These are phyloP conservation scores for Ophiostoma perfectum DNA, from an alignment of 2,329 filamentous ascomycete species.

Conservation along the genomic window DNA sequence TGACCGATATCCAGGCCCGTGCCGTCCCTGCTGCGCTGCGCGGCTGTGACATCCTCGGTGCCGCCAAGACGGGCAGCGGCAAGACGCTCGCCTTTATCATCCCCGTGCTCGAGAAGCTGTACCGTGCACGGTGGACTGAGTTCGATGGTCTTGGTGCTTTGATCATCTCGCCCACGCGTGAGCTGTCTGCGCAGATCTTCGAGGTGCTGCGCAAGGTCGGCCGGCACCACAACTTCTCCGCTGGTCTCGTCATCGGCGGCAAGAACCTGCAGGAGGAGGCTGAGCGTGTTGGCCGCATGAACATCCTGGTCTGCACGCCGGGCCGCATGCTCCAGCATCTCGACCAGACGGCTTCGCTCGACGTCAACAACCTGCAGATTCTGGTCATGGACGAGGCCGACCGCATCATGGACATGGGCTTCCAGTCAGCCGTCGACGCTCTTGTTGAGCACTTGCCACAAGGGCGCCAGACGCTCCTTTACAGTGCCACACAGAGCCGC, in stretches of 20 bases:
- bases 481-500: slow-evolving; percentile 94
- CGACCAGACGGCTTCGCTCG: slow-evolving; percentile 85
- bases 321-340: slow-evolving; percentile 93
- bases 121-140: slow-evolving; percentile 83
- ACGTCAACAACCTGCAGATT: slow-evolving; percentile 85
- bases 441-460: slow-evolving; percentile 86
- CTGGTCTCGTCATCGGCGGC: slow-evolving; percentile 87
- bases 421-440: slow-evolving; percentile 83
- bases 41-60: slow-evolving; percentile 81
- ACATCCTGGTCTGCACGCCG: slow-evolving; percentile 92
- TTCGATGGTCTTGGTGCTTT: slow-evolving; percentile 86
- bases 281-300: slow-evolving; percentile 82
- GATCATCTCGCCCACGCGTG: slow-evolving; percentile 88
- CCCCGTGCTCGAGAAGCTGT: slow-evolving; percentile 87
- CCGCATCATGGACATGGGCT: slow-evolving; percentile 96
- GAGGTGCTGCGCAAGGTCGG: slow-evolving; percentile 88
- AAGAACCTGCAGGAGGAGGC: slow-evolving; percentile 84
- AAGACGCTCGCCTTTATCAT: slow-evolving; percentile 93
- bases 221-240: slow-evolving; percentile 82
- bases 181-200: slow-evolving; percentile 95
- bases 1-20: slow-evolving; percentile 87
- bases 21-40: slow-evolving; percentile 86
- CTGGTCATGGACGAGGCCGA: slow-evolving; percentile 94
- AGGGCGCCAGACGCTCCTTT: slow-evolving; percentile 83
- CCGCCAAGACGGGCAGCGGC: slow-evolving; percentile 91